Evolutionary conservation across 495 filamentous ascomycete species (phyloP).

Genomic region (Friedmanniomyces endolithicus): DNA sequence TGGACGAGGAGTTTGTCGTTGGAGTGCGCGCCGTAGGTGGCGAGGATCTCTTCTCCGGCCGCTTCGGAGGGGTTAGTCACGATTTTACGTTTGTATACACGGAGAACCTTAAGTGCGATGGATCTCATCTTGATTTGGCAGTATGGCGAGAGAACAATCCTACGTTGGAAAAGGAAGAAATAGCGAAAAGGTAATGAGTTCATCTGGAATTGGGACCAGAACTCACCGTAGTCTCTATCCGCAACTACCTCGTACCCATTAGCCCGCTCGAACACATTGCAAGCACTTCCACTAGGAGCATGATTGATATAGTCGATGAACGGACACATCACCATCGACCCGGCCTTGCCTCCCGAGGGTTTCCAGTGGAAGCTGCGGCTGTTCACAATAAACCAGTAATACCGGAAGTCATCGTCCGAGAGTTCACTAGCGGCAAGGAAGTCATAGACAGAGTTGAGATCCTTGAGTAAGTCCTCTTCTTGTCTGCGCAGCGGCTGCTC

Average conservation of each 20-base stretch:
- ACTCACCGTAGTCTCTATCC: conserved; percentile 40
- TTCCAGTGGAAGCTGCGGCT: conserved; percentile 63
- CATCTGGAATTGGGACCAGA: neutral
- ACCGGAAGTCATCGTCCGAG: conserved; percentile 38
- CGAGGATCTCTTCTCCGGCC: conserved; percentile 60
- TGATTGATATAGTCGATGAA: conserved; percentile 89
- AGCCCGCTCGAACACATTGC: conserved; percentile 47
- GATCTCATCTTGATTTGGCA: too few relatives aligned
- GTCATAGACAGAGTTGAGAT: conserved; percentile 4
- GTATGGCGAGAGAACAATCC: too few relatives aligned
- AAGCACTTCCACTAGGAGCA: conserved; percentile 32
- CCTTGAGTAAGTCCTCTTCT: conserved; percentile 4
- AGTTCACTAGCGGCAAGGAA: neutral
- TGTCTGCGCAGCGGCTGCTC: conserved; percentile 9
- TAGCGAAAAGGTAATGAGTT: neutral
- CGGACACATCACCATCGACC: conserved; percentile 69
- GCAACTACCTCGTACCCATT: conserved; percentile 50
- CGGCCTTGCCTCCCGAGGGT: conserved; percentile 36
- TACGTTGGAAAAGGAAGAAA: neutral
- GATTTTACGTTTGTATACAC: neutral
- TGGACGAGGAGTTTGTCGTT: conserved; percentile 75
- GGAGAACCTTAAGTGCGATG: neutral
- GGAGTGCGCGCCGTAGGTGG: conserved; percentile 66
- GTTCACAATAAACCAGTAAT: conserved; percentile 73
- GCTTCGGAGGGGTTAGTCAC: neutral